A percentile compares a stretch with the other conserved stretches of the same genome.
These are phyloP conservation scores for Phoenix dactylifera DNA, from an alignment of 176 grass and related monocot genomes.

Conservation along the genomic window DNA sequence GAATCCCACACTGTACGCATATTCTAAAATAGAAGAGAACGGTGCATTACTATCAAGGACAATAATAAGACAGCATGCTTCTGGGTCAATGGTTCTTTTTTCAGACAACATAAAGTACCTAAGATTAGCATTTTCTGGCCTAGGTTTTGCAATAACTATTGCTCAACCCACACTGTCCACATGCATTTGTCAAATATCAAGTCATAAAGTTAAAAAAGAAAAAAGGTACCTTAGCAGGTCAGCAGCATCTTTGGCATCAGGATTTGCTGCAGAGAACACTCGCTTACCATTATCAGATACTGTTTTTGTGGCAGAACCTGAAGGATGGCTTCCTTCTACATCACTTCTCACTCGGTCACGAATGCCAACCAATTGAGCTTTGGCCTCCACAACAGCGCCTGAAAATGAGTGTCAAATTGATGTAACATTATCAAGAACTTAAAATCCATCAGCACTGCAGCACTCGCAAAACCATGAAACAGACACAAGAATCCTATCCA, in stretches of 20 bases:
- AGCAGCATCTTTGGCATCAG: constrained; percentile 73
- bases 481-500: no score
- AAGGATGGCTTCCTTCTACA: constrained; percentile 21
- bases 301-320: constrained; percentile 15
- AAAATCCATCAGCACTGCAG: no score
- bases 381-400: constrained; percentile 76
- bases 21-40: constrained; percentile 31
- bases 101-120: no score
- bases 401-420: constrained; percentile 10
- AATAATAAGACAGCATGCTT: no score
- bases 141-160: no score
- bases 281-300: constrained; percentile 43
- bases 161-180: not conserved
- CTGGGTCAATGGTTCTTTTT: no score
- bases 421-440: not conserved
- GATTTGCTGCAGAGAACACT: constrained; percentile 69
- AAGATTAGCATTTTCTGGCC: no score
- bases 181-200: no score
- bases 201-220: not conserved
- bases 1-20: constrained; percentile 83
- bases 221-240: constrained; percentile 74
- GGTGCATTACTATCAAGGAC: no score
- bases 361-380: constrained; percentile 73
- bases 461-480: no score
- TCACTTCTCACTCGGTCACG: constrained; percentile 63